Evolutionary conservation across 345 rosid species (phyloP).

Genomic region (Cardamine occulta): DNA sequence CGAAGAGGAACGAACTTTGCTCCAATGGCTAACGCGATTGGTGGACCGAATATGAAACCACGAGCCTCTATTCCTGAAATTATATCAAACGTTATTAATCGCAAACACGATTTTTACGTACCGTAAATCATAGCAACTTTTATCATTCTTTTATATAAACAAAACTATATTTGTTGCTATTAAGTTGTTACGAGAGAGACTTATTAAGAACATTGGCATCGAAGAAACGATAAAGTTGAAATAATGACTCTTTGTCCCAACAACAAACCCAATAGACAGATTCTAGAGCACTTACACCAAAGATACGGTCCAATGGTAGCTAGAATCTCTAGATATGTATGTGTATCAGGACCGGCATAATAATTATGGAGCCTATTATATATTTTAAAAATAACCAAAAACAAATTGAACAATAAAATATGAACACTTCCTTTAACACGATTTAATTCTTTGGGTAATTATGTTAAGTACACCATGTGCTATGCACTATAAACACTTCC

Average conservation of each 20-base stretch:
- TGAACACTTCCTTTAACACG: neutral
- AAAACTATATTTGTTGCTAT: neutral
- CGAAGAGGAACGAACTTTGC: slow-evolving; percentile 96
- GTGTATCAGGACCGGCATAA: neutral
- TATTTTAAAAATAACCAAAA: neutral
- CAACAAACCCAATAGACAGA: slow-evolving; percentile 41
- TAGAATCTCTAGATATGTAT: slow-evolving; percentile 17
- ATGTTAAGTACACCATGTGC: slow-evolving; percentile 25
- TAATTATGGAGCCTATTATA: neutral
- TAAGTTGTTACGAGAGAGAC: neutral
- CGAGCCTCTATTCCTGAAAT: slow-evolving; percentile 92
- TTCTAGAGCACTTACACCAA: slow-evolving; percentile 35
- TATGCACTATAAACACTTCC: slow-evolving; percentile 15
- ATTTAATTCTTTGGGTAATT: neutral
- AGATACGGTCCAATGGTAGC: slow-evolving; percentile 30
- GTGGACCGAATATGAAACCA: slow-evolving; percentile 93
- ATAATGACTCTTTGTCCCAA: slow-evolving; percentile 31
- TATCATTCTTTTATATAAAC: neutral
- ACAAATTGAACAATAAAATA: neutral
- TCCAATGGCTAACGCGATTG: slow-evolving; percentile 95
- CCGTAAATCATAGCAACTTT: neutral
- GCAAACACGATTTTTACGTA: neutral
- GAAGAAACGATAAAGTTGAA: slow-evolving; percentile 17
- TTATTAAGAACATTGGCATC: slow-evolving; percentile 1
- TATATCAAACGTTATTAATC: neutral